Percentiles rank a stretch among this genome's conserved stretches.
Evolutionary conservation across 306 rosid genomes (phyloP).

Genomic region (Ormosia emarginata): DNA sequence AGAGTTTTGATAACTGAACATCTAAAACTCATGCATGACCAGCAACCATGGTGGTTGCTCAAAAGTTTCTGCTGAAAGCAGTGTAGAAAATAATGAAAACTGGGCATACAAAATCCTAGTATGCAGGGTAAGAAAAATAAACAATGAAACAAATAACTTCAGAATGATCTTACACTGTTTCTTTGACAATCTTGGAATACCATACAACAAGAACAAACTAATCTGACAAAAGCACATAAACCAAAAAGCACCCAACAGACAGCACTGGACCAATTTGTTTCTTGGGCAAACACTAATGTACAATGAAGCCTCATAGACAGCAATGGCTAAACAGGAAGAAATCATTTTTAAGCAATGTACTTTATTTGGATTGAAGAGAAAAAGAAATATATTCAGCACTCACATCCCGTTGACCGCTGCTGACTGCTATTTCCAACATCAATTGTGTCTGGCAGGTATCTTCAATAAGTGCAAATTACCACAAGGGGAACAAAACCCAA

Average conservation of each 20-base stretch:
- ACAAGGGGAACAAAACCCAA: slow-evolving; percentile 24
- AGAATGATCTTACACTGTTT: slow-evolving; percentile 12
- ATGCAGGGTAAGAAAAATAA: background rate
- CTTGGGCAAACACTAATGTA: slow-evolving; percentile 50
- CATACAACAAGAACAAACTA: slow-evolving; percentile 19
- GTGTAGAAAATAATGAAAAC: background rate
- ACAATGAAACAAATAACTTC: background rate
- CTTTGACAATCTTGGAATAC: slow-evolving; percentile 20
- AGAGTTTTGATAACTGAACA: background rate
- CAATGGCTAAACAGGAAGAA: slow-evolving; percentile 27
- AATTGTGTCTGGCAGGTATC: slow-evolving; percentile 97
- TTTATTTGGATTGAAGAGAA: slow-evolving; percentile 46
- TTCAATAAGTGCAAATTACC: slow-evolving; percentile 32
- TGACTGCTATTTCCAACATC: slow-evolving; percentile 84
- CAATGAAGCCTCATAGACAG: slow-evolving; percentile 41
- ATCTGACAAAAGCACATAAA: slow-evolving; percentile 17
- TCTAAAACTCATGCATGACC: background rate
- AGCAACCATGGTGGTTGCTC: background rate
- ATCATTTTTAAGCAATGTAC: slow-evolving; percentile 25
- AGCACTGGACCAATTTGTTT: slow-evolving; percentile 41
- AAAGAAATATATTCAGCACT: slow-evolving; percentile 59
- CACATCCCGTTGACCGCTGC: slow-evolving; percentile 85
- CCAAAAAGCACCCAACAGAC: slow-evolving; percentile 43
- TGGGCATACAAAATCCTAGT: background rate
- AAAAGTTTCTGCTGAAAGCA: background rate